Evolutionary conservation across 2,329 filamentous ascomycete genomes (phyloP), one percentile per base, ranked within the genome.

Genomic region (Passalora sequoiae): DNA sequence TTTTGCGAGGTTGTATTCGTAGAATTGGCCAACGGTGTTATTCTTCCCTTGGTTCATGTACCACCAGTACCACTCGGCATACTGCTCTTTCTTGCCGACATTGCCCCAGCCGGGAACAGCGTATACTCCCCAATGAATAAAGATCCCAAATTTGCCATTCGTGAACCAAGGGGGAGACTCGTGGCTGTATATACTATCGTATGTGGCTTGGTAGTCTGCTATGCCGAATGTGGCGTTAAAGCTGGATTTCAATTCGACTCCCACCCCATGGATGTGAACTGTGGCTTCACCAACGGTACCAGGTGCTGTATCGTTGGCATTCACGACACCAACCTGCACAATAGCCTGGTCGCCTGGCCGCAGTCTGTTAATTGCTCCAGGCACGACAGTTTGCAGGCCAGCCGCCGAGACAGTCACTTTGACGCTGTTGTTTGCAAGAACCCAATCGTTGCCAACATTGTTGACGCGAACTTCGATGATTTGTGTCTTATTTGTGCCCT

Each of bases 111-210:
- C 75, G 0, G 76, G 72, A 1, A 79, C 75, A 0, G 73, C 60
- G 50, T 78, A 80, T 0, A 70, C 63, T 0, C 77, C 76, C 59
- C 77, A 80, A 47, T 80, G 77, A 29, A 80, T 75, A 53, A 81
- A 80, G 27, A 80, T 80, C 0, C 77, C 77, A 47, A 67, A 80
- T 44, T 81, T 80, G 16, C 66, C 72, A 30, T 70, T 66, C 41
- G 75, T 67, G 50, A 70, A 80, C 76, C 77, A 80, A 4, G 68
- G 63, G 0, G 75, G 75, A 10, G 68, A 68, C 54, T 71, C 69
- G 38, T 70, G 68, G 35, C 59, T 54, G 38, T 68, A 67, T 13
- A 68, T 57, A 3, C 63, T 66, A n/a, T 65, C 63, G 38, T 61
- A 67, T 3, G 59, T 64, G 9, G 62, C 47, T 32, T 66, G 55